These are phyloP conservation scores for Amanita subjunquillea DNA, from an alignment of 768 basidiomycete species.

Conservation along the genomic window DNA sequence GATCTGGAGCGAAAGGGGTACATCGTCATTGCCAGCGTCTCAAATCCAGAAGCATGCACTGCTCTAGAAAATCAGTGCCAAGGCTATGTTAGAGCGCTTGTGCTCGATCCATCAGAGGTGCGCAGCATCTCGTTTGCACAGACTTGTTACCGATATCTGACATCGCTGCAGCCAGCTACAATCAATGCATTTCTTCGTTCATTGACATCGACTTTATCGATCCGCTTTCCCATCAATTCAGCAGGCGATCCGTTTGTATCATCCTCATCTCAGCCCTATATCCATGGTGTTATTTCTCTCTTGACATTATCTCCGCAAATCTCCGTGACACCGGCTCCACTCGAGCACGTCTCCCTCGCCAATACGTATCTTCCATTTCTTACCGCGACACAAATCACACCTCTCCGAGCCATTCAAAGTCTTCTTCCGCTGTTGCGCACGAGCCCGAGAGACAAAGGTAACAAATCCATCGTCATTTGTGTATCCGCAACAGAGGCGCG, in stretches of 20 bases:
- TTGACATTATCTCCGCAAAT: conserved; percentile 42
- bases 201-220: conserved; percentile 66
- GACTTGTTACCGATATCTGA: background rate
- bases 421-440: conserved; percentile 69
- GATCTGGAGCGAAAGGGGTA: conserved; percentile 74
- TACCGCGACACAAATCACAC: conserved; percentile 64
- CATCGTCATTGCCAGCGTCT: conserved; percentile 75
- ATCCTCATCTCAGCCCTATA: conserved; percentile 53
- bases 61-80: conserved; percentile 53
- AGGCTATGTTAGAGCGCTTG: conserved; percentile 74
- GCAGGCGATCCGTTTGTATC: conserved; percentile 76
- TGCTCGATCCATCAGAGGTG: conserved; percentile 75
- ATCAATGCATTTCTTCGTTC: conserved; percentile 74
- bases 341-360: conserved; percentile 60
- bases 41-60: conserved; percentile 54
- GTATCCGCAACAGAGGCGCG: conserved; percentile 63
- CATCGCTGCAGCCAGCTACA: conserved; percentile 45
- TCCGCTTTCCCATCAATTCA: conserved; percentile 69
- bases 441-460: conserved; percentile 44
- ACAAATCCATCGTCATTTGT: conserved; percentile 62
- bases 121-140: conserved; percentile 7
- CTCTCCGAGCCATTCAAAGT: conserved; percentile 67
- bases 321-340: conserved; percentile 40
- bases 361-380: conserved; percentile 62
- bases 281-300: conserved; percentile 73